These are phyloP conservation scores for Fraxinus platypoda DNA, from an alignment of 305 asterid genomes.

Conservation along the genomic window DNA sequence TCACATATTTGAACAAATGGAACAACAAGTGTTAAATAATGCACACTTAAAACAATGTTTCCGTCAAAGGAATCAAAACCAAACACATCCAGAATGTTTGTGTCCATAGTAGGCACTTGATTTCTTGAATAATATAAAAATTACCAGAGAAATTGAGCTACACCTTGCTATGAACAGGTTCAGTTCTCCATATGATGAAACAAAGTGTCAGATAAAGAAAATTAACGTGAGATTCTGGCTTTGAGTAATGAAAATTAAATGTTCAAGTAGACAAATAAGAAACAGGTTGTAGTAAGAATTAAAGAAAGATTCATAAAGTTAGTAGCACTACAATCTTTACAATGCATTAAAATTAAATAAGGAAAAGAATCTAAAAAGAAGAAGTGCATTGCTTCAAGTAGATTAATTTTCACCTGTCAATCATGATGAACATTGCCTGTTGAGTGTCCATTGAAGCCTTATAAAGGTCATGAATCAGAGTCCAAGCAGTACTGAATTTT, in stretches of 20 bases:
- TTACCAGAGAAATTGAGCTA: slow-evolving; percentile 7
- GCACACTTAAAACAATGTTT: neutral
- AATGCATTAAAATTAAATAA: slow-evolving; percentile 13
- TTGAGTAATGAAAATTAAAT: neutral
- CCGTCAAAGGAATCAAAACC: neutral
- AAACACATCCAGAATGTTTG: neutral
- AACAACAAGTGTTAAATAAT: neutral
- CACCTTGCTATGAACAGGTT: neutral
- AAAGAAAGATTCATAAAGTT: neutral
- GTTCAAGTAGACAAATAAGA: neutral
- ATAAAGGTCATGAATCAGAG: slow-evolving; percentile 60
- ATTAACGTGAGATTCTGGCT: neutral
- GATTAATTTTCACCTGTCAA: slow-evolving; percentile 60
- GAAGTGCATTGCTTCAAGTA: neutral
- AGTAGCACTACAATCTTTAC: neutral
- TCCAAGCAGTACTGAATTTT: slow-evolving; percentile 91
- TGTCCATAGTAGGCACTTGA: neutral
- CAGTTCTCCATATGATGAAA: neutral
- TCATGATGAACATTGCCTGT: slow-evolving; percentile 70
- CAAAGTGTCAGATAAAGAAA: neutral
- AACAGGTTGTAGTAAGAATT: neutral
- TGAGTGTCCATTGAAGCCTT: slow-evolving; percentile 51
- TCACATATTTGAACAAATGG: neutral
- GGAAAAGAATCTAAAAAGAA: neutral
- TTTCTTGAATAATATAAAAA: neutral